These are phyloP conservation scores for Trichoderma parareesei DNA, from an alignment of 495 filamentous ascomycete genomes.

Conservation along the genomic window DNA sequence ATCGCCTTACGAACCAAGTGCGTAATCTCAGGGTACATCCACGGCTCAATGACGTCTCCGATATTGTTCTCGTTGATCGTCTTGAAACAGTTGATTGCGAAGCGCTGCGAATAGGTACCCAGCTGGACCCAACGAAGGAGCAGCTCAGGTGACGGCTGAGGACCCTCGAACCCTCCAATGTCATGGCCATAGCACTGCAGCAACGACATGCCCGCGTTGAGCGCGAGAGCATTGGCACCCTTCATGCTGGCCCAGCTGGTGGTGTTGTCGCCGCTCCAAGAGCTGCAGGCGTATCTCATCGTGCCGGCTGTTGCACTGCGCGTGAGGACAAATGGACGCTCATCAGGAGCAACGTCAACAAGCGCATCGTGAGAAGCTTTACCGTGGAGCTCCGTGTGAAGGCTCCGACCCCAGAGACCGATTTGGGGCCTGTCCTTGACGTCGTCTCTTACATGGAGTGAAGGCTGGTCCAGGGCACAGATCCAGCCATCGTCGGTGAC, in stretches of 20 bases:
- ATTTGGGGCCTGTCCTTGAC: slow-evolving; percentile 29
- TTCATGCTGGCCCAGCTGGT: slow-evolving; percentile 63
- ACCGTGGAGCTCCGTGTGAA: slow-evolving; percentile 59
- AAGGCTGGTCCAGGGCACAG: slow-evolving; percentile 39
- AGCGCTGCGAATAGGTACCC: slow-evolving; percentile 58
- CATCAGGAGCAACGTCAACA: slow-evolving; percentile 43
- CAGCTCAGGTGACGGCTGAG: slow-evolving; percentile 58
- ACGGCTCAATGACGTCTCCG: slow-evolving; percentile 64
- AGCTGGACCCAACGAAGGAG: slow-evolving; percentile 64
- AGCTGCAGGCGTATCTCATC: slow-evolving; percentile 55
- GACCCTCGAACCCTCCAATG: slow-evolving; percentile 65
- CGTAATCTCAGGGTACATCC: slow-evolving; percentile 60
- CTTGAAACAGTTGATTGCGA: slow-evolving; percentile 71
- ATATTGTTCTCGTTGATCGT: slow-evolving; percentile 49
- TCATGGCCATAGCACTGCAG: slow-evolving; percentile 63
- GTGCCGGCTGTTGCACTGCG: slow-evolving; percentile 61
- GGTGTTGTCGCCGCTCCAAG: slow-evolving; percentile 61
- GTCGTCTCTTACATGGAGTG: slow-evolving; percentile 24
- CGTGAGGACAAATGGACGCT: slow-evolving; percentile 57
- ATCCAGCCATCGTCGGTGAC: slow-evolving; percentile 56
- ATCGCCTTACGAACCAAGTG: slow-evolving; percentile 53
- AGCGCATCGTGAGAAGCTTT: slow-evolving; percentile 59
- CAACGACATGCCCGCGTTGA: slow-evolving; percentile 58
- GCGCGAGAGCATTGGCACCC: slow-evolving; percentile 55
- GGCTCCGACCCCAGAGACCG: slow-evolving; percentile 54